Base-by-base conservation (phyloP, 2,329 filamentous ascomycete genomes). In the Verticillium nubilum region DNA sequence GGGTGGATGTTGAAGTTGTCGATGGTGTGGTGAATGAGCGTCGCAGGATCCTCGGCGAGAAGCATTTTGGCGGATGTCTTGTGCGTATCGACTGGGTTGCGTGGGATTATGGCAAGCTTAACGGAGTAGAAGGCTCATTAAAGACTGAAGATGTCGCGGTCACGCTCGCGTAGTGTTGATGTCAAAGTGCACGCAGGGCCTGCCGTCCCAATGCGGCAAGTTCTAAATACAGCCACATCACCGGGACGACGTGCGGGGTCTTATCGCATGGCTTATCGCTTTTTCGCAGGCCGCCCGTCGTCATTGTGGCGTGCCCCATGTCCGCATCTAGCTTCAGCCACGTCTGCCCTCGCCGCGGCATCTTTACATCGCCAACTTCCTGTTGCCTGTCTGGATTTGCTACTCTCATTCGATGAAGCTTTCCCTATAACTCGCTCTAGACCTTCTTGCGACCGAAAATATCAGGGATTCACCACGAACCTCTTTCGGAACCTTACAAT, bases 1-100 rank as follows among this genome's bases (percentile, higher is more conserved):
- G 91, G 91, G 23, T 85, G 81, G 69, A 94, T 96, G 79, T 96
- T 95, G 86, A 99, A 99, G 81, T 97, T 97, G 68, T 87, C 84
- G 69, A 96, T 89, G 50, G 93, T 97, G 78, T 96, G 90, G 71
- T 88, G 84, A 77, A 99, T 96, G 70, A 97, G 89, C 52, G 88
- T 89, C 52, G 90, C 90, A 65, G 93, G 94, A 73, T 95, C 91
- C 78, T 97, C 93, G 76, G 96, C 91, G 77, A 98, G 91, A 73
- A 97, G 83, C 90, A 98, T 97, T 64, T 77, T 92, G 78, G 62
- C 61, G 60, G 63, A 56, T 65, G 31, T 12, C 4, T 10, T 23
- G 42, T 50, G 42, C 1, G 6, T 10, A 50, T 2, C n/a, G 7
- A 55, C 31, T n/a, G 17, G 27, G 19, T 27, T 13, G 2, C 17